phyloP scores from a whole-genome alignment of 805 yeast species.

The Metschnikowia kunwiensis region DNA sequence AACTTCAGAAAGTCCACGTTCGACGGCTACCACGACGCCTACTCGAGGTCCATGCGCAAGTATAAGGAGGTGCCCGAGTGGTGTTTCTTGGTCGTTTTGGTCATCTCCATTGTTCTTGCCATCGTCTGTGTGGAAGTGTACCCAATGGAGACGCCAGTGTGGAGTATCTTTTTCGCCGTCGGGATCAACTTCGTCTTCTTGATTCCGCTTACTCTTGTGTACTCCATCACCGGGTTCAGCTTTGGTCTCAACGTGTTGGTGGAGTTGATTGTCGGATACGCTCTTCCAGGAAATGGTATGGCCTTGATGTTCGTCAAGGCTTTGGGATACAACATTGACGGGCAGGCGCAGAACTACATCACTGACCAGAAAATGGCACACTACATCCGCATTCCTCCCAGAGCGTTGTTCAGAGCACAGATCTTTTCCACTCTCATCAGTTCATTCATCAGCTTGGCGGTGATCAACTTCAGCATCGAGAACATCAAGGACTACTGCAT shows the following conservation, averaged over 20 bases:
- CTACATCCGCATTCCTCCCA: conserved; percentile 41
- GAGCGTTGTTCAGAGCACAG: conserved; percentile 42
- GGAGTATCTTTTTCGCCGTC: conserved; percentile 38
- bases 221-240: conserved; percentile 33
- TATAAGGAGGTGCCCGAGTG: conserved; percentile 42
- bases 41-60: conserved; percentile 32
- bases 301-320: conserved; percentile 49
- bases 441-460: conserved; percentile 37
- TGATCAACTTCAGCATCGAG: conserved; percentile 41
- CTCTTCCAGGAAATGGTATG: conserved; percentile 46
- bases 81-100: conserved; percentile 36
- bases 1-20: conserved; percentile 24
- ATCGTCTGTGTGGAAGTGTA: conserved; percentile 37
- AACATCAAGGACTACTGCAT: conserved; percentile 34
- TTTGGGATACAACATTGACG: conserved; percentile 46
- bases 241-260: conserved; percentile 43
- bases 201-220: conserved; percentile 39
- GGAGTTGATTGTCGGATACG: conserved; percentile 42
- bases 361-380: conserved; percentile 46
- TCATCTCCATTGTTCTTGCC: conserved; percentile 32
- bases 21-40: conserved; percentile 34
- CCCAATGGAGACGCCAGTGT: conserved; percentile 44
- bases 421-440: conserved; percentile 41
- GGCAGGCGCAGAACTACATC: conserved; percentile 46
- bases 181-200: conserved; percentile 38